These are phyloP conservation scores for Magnaporthiopsis incrustans DNA, from an alignment of 2,329 filamentous ascomycete genomes.

Conservation along the genomic window DNA sequence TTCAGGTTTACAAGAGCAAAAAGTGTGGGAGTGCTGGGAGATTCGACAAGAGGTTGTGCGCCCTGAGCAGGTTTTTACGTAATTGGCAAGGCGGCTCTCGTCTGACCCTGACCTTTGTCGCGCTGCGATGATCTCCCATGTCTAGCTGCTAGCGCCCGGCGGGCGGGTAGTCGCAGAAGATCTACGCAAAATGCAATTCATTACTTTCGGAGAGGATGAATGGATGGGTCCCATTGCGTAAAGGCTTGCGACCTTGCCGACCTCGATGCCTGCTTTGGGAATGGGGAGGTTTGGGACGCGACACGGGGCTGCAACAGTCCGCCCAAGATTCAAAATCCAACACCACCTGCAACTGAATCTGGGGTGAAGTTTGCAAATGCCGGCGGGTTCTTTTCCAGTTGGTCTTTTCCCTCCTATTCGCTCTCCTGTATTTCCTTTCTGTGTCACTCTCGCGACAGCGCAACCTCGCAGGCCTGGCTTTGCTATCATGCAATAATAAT, in stretches of 20 bases:
- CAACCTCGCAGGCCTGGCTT: background rate
- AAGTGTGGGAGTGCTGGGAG: background rate
- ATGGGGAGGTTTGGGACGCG: constrained; percentile 5
- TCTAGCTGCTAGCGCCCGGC: constrained; percentile 3
- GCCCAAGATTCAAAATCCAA: background rate
- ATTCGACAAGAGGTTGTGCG: background rate
- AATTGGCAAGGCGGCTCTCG: background rate
- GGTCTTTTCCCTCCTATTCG: background rate
- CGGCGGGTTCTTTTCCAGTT: background rate
- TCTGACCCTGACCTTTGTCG: background rate
- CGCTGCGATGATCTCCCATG: background rate
- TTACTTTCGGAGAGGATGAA: background rate
- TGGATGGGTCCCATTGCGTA: background rate
- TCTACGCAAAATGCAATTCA: constrained; percentile 1
- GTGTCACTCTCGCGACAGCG: background rate
- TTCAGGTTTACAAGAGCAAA: background rate
- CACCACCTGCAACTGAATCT: background rate
- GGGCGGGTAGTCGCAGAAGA: constrained; percentile 7
- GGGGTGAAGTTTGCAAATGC: background rate
- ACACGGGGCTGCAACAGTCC: constrained; percentile 3
- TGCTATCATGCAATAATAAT: background rate
- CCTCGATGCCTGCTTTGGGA: background rate
- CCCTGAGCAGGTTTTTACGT: background rate
- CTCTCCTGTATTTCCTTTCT: background rate
- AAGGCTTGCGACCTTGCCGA: background rate